Conservation (phyloP, 1,284 basidiomycete species). For the Ganoderma meredithae region DNA sequence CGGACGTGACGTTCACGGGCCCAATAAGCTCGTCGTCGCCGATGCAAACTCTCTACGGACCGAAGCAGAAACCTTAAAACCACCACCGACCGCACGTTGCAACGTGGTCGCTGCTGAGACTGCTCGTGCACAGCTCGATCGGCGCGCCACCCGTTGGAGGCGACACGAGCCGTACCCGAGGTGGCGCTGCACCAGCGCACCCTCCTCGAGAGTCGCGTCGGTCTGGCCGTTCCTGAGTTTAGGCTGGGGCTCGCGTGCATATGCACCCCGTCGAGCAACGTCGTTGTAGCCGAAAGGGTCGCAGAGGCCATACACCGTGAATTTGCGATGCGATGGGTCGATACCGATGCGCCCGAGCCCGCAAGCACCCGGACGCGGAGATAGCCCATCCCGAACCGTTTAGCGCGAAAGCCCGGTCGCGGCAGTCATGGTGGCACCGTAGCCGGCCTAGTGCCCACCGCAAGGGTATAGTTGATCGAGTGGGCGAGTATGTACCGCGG, state of each 20-base stretch:
- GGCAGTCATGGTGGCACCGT: background rate
- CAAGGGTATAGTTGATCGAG: background rate
- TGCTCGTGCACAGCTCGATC: conserved; percentile 6
- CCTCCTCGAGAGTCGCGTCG: background rate
- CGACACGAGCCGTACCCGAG: background rate
- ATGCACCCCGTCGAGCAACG: background rate
- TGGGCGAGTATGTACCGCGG: conserved; percentile 10
- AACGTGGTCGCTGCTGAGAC: background rate
- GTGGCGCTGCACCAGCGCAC: conserved; percentile 2
- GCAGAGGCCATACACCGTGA: background rate
- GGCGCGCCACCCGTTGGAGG: background rate
- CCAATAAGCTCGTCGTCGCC: conserved; percentile 1
- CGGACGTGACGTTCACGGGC: background rate
- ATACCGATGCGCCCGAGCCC: conserved; percentile 5
- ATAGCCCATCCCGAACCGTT: conserved; percentile 1
- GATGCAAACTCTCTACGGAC: background rate
- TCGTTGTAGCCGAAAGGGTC: conserved; percentile 1
- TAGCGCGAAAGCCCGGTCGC: conserved; percentile 11
- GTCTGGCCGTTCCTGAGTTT: background rate
- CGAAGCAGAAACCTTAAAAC: background rate
- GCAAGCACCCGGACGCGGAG: conserved; percentile 1
- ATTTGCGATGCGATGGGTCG: conserved; percentile 7
- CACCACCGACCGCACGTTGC: background rate
- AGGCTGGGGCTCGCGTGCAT: background rate
- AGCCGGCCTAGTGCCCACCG: background rate